Evolutionary conservation across 1,284 basidiomycete genomes (phyloP).

Genomic region (Boletellus sp.): DNA sequence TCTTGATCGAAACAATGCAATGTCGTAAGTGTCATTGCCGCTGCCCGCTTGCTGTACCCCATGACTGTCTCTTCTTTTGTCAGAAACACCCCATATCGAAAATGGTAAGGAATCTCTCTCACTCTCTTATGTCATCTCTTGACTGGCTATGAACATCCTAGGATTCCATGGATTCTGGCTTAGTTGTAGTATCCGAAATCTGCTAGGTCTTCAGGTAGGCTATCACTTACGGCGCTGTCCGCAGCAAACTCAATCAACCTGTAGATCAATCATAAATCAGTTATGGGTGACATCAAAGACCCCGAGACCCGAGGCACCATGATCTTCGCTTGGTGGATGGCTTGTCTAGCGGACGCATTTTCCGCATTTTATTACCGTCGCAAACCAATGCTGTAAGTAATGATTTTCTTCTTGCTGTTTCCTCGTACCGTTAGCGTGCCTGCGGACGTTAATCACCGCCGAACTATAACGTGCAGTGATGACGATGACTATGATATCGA

Average conservation of each 20-base stretch:
- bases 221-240: slow-evolving; percentile 9
- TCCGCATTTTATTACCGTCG: slow-evolving; percentile 58
- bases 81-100: slow-evolving; percentile 67
- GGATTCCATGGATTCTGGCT: slow-evolving; percentile 83
- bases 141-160: slow-evolving; percentile 29
- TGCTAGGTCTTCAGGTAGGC: slow-evolving; percentile 70
- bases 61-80: slow-evolving; percentile 18
- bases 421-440: slow-evolving; percentile 36
- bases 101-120: slow-evolving; percentile 42
- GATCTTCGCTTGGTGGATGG: slow-evolving; percentile 83
- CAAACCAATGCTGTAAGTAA: slow-evolving; percentile 62
- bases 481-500: slow-evolving; percentile 73
- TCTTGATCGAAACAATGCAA: slow-evolving; percentile 76
- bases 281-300: slow-evolving; percentile 65
- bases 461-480: slow-evolving; percentile 36
- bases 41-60: slow-evolving; percentile 9
- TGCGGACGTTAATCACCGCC: slow-evolving; percentile 39
- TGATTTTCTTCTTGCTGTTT: slow-evolving; percentile 26
- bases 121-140: slow-evolving; percentile 8
- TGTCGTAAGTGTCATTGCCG: slow-evolving; percentile 57
- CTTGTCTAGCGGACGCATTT: slow-evolving; percentile 58
- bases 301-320: slow-evolving; percentile 72
- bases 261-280: slow-evolving; percentile 78
- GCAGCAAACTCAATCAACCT: slow-evolving; percentile 6
- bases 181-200: slow-evolving; percentile 68